Evolutionary conservation across 2,329 filamentous ascomycete species (phyloP), one percentile per base, ranked within the genome.

Genomic region (Aspergillus alliaceus): DNA sequence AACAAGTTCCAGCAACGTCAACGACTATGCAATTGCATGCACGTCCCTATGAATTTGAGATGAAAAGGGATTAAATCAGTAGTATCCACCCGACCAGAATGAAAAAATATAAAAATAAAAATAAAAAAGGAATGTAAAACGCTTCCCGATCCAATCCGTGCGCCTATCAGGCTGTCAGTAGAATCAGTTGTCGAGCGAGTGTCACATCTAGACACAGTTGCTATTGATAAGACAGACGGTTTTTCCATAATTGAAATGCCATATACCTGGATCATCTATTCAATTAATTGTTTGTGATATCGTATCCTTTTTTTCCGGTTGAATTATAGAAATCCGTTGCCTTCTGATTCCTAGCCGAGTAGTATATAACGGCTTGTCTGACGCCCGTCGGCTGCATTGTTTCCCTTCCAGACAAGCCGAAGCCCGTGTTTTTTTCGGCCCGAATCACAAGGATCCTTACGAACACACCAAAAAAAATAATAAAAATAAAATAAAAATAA

Each of bases 1-100:
- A 48, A 48, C 44, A 22, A 48, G 27, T 32, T 48, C 44, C 15
- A 52, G 29, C 29, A 52, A 56, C 32, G 40, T 56, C 54, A 53
- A 53, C 40, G 25, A 50, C 37, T 51, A 56, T 56, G 53, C 34
- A 29, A 25, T 34, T n/a, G 14, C 39, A 40, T 39, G 39, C 35
- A 24, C 35, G 39, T 15, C 51, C 42, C 15, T 29, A 6, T 29
- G 47, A 32, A 32, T 35, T 40, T 40, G 52, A 47, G 37, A 34
- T 48, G 27, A 32, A 4, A 8, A n/a, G 5, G 27, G 3, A 34
- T 22, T 24, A 14, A 32, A 34, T 31, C 44, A 22, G 29, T 18
- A 12, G 12, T 48, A 32, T 20, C 44, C 44, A 32, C 27, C 5
- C 11, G 5, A 24, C n/a, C 27, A 14, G 24, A 14, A 2, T 7